phyloP scores from a whole-genome alignment of 1,284 basidiomycete species.

The Phlebopus sp. region DNA sequence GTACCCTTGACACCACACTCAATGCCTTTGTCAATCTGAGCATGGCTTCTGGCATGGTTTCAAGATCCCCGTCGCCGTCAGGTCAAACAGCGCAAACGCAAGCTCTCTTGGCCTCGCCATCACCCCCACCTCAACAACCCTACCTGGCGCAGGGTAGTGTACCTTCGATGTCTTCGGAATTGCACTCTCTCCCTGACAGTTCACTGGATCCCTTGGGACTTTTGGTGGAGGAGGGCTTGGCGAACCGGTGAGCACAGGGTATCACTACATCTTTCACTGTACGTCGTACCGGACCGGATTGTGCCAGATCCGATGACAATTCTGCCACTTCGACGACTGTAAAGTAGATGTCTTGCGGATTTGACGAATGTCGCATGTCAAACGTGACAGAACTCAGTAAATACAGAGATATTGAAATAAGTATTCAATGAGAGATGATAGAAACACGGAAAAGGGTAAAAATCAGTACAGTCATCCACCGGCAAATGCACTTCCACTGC shows the following conservation, averaged over 20 bases:
- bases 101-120: constrained; percentile 57
- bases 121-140: constrained; percentile 42
- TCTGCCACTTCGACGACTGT: constrained; percentile 78
- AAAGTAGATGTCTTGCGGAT: too few species aligned
- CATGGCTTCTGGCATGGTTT: constrained; percentile 74
- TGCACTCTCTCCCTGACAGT: constrained; percentile 90
- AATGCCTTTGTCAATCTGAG: constrained; percentile 80
- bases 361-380: too few species aligned
- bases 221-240: constrained; percentile 86
- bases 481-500: too few species aligned
- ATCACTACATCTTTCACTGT: constrained; percentile 39
- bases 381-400: too few species aligned
- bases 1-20: constrained; percentile 84
- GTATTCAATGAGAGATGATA: too few species aligned
- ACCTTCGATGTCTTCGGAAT: constrained; percentile 55
- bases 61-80: constrained; percentile 75
- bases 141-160: constrained; percentile 20
- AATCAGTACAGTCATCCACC: too few species aligned
- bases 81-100: constrained; percentile 53
- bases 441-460: too few species aligned
- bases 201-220: constrained; percentile 87
- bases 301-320: constrained; percentile 77
- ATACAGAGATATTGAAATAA: too few species aligned
- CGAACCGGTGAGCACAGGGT: constrained; percentile 68
- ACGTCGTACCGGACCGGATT: constrained; percentile 30